Evolutionary conservation across 2,329 filamentous ascomycete genomes (phyloP), one percentile per base, ranked within the genome.

Genomic region (Diaporthe sp.): DNA sequence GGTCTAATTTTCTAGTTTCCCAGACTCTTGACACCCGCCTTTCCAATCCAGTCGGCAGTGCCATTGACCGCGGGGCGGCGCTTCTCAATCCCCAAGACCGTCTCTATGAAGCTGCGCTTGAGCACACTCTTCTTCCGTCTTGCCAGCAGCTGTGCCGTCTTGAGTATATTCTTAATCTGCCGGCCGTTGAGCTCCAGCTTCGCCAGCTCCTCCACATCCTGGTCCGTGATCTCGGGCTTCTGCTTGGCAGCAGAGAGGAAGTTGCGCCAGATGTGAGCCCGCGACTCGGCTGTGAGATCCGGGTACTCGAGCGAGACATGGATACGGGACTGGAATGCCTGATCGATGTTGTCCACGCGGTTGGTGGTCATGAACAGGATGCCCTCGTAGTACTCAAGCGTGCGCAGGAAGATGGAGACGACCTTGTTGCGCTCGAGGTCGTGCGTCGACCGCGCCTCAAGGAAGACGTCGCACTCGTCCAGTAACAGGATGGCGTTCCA

Each of bases 401-500:
- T 86, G 31, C 86, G 83, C 47, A 87, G 76, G 79, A 84, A 84
- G 78, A 84, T 82, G 74, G 82, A 82, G 12, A 85, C 83, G 37
- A 87, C 79, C 68, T 82, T 82, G 80, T 87, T 87, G 63, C 85
- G 82, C 74, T 84, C 80, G 4, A 86, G 78, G 76, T 85, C 82
- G 71, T 82, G 77, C 8, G 79, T 75, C 12, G 78, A 71, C 12
- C 78, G 77, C 28, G 79, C 78, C 67, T 83, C 80, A 1, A 84
- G 79, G 83, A 92, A 92, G n/a, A 92, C 88, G 78, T 93, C 91
- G 31, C 90, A 92, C 84, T 95, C 93, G 80, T 95, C 93, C 2
- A 95, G 89, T 4, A 95, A 87, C 0, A 95, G 85, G 3, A 95
- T 90, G 0, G 92, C 93, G 61, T 92, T 92, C 93, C 93, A 95